Evolutionary conservation across 495 filamentous ascomycete species (phyloP), one percentile per base, ranked within the genome.

Genomic region (Xylaria intraflava): DNA sequence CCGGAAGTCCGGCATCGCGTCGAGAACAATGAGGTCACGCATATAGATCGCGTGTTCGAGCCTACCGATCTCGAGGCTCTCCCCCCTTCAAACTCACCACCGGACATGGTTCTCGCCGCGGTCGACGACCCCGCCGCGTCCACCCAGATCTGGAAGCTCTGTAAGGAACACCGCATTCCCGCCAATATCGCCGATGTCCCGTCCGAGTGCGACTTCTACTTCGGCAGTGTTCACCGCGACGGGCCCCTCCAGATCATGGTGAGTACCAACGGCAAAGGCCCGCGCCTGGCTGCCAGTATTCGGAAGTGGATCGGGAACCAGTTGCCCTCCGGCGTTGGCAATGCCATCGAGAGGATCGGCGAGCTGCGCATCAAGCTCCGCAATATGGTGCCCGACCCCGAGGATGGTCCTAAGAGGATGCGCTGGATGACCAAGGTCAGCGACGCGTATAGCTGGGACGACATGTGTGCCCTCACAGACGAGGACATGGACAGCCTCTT

Each of bases 181-280:
- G 90, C 89, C 31, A 98, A 98, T 68, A 94, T 98, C 46, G 93
- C 93, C 53, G 93, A 98, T 69, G 94, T 97, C 1, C 94, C 94
- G 0, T 80, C 90, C 0, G 93, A 97, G 68, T 98, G 93, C 66
- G 93, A 98, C 62, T 98, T 98, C 65, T 98, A 96, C 70, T 98
- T 98, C 68, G 93, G 93, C 42, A 90, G 86, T 68, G 82, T 96
- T 26, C 87, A 98, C 73, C 82, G 93, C 20, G 94, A 97, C 69
- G 93, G 93, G 0, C 94, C 93, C 9, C 69, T 98, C 56, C 93
- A 98, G 76, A 82, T 98, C 56, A 98, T 98, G 93, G 90, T 98
- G 44, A 90, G 86, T 67, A 98, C 93, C 10, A 97, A 97, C 67
- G 93, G 93, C 7, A 97, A 96, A 65, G 93, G 93, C 0, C 93